Evolutionary conservation across 2,329 filamentous ascomycete genomes (phyloP).

Genomic region (Nigrograna mackinnonii): DNA sequence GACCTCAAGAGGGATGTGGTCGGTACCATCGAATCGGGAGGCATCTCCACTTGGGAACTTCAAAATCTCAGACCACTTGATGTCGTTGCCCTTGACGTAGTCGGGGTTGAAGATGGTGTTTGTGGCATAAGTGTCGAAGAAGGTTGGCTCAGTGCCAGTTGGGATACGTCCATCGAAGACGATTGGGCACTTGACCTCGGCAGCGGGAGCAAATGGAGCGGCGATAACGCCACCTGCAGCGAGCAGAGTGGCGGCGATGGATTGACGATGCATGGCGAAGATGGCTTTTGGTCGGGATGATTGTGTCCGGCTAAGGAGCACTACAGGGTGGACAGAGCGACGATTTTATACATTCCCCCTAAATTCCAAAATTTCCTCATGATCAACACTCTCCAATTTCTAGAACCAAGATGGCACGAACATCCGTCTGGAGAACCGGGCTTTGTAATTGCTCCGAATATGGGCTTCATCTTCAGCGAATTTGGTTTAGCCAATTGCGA

Average conservation of each 20-base stretch:
- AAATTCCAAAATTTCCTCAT: conserved; percentile 1
- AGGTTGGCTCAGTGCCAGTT: conserved; percentile 21
- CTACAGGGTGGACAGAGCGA: neutral
- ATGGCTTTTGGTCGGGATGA: conserved; percentile 3
- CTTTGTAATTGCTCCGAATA: conserved; percentile 15
- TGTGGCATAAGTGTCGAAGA: conserved; percentile 35
- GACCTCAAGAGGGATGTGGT: conserved; percentile 54
- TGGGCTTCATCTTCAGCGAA: conserved; percentile 16
- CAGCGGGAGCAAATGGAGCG: conserved; percentile 9
- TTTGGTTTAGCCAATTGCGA: conserved; percentile 17
- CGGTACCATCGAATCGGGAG: conserved; percentile 52
- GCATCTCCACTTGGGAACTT: conserved; percentile 47
- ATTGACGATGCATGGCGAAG: conserved; percentile 25
- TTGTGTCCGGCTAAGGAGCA: conserved; percentile 5
- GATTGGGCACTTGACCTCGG: conserved; percentile 35
- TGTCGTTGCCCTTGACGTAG: conserved; percentile 57
- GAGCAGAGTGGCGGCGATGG: conserved; percentile 21
- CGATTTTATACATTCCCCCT: conserved; percentile 3
- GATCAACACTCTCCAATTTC: conserved; percentile 2
- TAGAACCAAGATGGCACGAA: conserved; percentile 10
- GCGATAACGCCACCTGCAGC: conserved; percentile 29
- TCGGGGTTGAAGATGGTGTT: conserved; percentile 54
- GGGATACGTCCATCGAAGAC: conserved; percentile 42
- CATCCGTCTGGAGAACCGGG: conserved; percentile 12
- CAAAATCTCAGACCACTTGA: conserved; percentile 57